Conservation (phyloP, 805 yeast genomes). For the Candida railenensis region DNA sequence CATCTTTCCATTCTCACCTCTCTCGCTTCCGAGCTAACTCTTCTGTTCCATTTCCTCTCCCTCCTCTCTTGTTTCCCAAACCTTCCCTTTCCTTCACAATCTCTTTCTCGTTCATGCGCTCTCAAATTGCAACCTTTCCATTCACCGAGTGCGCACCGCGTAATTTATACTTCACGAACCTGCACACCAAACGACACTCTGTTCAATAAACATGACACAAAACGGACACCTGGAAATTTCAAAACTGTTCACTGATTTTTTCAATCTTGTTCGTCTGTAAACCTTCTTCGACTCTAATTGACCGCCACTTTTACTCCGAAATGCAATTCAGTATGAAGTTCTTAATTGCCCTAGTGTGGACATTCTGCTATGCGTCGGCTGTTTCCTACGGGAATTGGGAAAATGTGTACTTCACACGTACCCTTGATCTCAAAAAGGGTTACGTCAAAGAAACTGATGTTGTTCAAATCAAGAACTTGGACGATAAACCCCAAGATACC, state of each 20-base stretch:
- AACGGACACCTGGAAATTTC: not conserved
- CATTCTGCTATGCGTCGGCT: slow-evolving; percentile 6
- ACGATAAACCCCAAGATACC: slow-evolving; percentile 46
- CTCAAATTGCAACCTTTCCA: too few species aligned
- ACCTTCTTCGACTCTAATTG: not conserved
- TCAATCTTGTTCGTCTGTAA: too few species aligned
- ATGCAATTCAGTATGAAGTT: not conserved
- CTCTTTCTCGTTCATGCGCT: too few species aligned
- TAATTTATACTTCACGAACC: not conserved
- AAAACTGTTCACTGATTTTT: not conserved
- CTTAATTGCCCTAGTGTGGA: not conserved
- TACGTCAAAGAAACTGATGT: slow-evolving; percentile 62
- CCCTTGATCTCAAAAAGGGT: slow-evolving; percentile 63
- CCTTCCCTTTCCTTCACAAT: too few species aligned
- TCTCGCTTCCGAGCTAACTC: too few species aligned
- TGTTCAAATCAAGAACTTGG: slow-evolving; percentile 61
- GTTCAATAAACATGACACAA: slow-evolving; percentile 1
- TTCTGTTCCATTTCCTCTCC: too few species aligned
- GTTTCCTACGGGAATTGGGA: slow-evolving; percentile 39
- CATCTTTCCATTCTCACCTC: too few species aligned
- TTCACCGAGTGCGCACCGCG: not conserved
- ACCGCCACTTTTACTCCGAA: not conserved
- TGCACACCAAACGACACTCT: slow-evolving; percentile 5
- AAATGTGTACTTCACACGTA: slow-evolving; percentile 55
- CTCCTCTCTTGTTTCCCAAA: too few species aligned